These are phyloP conservation scores for Suhomyces atakaporum DNA, from an alignment of 1,139 yeast genomes.

Conservation along the genomic window DNA sequence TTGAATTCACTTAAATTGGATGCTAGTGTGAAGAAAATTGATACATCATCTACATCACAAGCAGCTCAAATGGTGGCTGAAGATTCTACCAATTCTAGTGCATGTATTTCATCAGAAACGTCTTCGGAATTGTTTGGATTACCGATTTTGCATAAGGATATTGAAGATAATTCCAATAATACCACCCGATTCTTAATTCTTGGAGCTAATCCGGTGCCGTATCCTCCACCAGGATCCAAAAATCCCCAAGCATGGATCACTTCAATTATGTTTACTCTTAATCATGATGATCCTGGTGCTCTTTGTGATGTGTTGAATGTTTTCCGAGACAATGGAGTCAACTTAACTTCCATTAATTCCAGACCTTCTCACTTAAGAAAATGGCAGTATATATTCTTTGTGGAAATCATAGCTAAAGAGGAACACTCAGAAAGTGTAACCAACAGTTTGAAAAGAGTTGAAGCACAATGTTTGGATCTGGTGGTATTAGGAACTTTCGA, in stretches of 20 bases:
- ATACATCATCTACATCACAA: conserved; percentile 75
- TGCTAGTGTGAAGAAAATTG: conserved; percentile 50
- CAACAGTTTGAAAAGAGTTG: conserved; percentile 22
- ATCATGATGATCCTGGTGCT: conserved; percentile 74
- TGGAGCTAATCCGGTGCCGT: conserved; percentile 31
- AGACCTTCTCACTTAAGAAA: conserved; percentile 64
- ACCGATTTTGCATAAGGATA: conserved; percentile 54
- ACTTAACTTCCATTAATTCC: conserved; percentile 71
- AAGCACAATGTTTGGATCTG: conserved; percentile 30
- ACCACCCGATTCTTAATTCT: conserved; percentile 83
- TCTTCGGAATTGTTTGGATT: conserved; percentile 67
- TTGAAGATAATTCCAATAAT: conserved; percentile 74
- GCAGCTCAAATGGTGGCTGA: conserved; percentile 70
- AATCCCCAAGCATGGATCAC: conserved; percentile 33
- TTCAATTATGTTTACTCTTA: conserved; percentile 64
- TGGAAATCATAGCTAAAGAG: conserved; percentile 54
- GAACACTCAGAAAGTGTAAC: conserved; percentile 21
- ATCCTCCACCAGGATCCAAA: conserved; percentile 3
- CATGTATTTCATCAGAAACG: conserved; percentile 52
- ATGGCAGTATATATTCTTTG: conserved; percentile 86
- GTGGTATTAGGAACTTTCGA: conserved; percentile 42
- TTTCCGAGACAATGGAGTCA: conserved; percentile 59
- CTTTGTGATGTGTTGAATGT: conserved; percentile 65
- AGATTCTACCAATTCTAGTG: conserved; percentile 40
- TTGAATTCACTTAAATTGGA: conserved; percentile 36